These are phyloP conservation scores for Arxiozyma bovina DNA, from an alignment of 1,139 yeast genomes.

Conservation along the genomic window DNA sequence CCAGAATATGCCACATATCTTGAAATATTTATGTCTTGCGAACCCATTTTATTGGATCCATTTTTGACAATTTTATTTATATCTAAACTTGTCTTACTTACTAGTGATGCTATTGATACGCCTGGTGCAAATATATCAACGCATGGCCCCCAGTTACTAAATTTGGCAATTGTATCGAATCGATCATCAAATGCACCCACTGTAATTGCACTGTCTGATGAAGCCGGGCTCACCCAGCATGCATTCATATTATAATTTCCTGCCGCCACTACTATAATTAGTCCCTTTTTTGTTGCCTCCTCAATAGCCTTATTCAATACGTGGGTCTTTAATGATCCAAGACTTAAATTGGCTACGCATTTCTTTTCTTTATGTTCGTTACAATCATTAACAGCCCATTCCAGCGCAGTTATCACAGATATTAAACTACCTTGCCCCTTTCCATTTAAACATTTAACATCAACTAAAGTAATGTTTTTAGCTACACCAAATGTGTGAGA, in stretches of 20 bases:
- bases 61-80: no score
- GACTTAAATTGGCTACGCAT: slow-evolving; percentile 71
- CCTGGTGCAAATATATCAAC: slow-evolving; percentile 83
- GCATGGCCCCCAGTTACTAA: slow-evolving; percentile 84
- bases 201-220: slow-evolving; percentile 60
- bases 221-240: slow-evolving; percentile 73
- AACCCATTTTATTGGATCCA: background rate
- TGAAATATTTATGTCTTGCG: background rate
- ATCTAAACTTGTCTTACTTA: slow-evolving; percentile 8
- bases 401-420: slow-evolving; percentile 61
- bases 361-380: slow-evolving; percentile 24
- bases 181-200: slow-evolving; percentile 82
- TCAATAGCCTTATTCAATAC: slow-evolving; percentile 65
- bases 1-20: slow-evolving; percentile 48
- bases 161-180: slow-evolving; percentile 57
- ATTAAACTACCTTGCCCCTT: slow-evolving; percentile 62
- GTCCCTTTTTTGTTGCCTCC: slow-evolving; percentile 61
- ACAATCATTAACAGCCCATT: slow-evolving; percentile 59
- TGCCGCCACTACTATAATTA: slow-evolving; percentile 80
- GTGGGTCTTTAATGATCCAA: slow-evolving; percentile 61
- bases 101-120: slow-evolving; percentile 42
- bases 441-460: slow-evolving; percentile 59
- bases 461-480: slow-evolving; percentile 53
- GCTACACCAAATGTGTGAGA: slow-evolving; percentile 74
- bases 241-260: slow-evolving; percentile 77